Percentiles rank a stretch among this genome's conserved stretches.
Evolutionary conservation across 768 basidiomycete genomes (phyloP).

Genomic region (Calocybe cyanea): DNA sequence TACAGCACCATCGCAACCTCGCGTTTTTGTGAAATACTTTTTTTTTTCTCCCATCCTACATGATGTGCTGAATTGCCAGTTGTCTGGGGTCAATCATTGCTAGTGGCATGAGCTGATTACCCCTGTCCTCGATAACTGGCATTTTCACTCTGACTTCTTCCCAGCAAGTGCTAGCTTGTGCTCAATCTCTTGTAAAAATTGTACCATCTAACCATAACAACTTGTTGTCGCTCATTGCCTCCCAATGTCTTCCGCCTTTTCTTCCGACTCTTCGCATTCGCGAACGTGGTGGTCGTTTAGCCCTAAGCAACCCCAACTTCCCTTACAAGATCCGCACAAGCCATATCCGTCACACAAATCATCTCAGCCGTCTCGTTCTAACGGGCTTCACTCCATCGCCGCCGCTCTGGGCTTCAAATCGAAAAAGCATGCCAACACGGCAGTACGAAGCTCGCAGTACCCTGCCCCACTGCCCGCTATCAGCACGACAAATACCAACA

Average conservation of each 20-base stretch:
- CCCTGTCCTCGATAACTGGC: neutral
- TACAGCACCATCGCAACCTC: conserved; percentile 2
- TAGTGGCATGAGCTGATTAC: conserved; percentile 8
- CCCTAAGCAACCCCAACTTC: conserved; percentile 17
- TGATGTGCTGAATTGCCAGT: conserved; percentile 13
- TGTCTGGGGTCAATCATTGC: conserved; percentile 1
- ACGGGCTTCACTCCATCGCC: conserved; percentile 46
- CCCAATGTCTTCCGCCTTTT: conserved; percentile 30
- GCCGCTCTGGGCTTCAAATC: conserved; percentile 61
- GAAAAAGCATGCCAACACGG: conserved; percentile 52
- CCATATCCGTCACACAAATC: conserved; percentile 28
- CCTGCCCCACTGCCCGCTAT: conserved; percentile 19
- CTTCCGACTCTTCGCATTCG: conserved; percentile 28
- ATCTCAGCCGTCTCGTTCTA: conserved; percentile 20
- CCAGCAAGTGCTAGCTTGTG: neutral
- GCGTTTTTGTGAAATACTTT: conserved; percentile 14
- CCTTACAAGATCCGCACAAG: conserved; percentile 25
- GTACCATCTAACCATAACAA: conserved; percentile 9
- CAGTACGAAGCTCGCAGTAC: conserved; percentile 48
- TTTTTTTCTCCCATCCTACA: conserved; percentile 10
- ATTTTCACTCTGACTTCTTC: neutral
- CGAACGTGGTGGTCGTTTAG: conserved; percentile 46
- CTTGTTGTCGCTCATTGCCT: conserved; percentile 19
- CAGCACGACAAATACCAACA: conserved; percentile 24
- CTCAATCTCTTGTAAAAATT: conserved; percentile 6